Percentiles rank a stretch among this genome's conserved stretches.
phyloP scores from a whole-genome alignment of 306 rosid species.

The Rosa multiflora region DNA sequence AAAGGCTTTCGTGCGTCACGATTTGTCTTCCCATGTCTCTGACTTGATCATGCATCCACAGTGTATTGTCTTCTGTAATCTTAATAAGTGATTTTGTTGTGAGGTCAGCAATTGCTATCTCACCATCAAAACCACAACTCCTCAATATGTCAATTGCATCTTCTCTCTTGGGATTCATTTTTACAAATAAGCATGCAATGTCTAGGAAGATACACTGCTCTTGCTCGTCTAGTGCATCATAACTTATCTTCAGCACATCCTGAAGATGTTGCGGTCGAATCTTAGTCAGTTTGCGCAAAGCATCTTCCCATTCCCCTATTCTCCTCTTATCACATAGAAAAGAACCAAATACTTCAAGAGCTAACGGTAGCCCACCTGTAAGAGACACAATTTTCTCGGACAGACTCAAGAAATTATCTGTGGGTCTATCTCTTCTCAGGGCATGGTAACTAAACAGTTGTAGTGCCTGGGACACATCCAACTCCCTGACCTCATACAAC shows the following conservation, averaged over 20 bases:
- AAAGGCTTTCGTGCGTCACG: constrained; percentile 31
- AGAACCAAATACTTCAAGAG: constrained; percentile 70
- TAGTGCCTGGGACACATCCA: constrained; percentile 33
- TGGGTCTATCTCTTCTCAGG: constrained; percentile 40
- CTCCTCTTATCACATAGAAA: constrained; percentile 47
- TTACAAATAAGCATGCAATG: constrained; percentile 54
- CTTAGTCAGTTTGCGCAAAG: constrained; percentile 33
- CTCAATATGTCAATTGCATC: constrained; percentile 48
- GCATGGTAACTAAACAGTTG: constrained; percentile 63
- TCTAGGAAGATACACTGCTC: constrained; percentile 56
- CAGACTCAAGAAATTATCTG: constrained; percentile 4
- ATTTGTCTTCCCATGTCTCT: constrained; percentile 75
- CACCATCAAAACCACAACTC: constrained; percentile 60
- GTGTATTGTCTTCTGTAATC: constrained; percentile 25
- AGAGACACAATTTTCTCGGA: constrained; percentile 47
- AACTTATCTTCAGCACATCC: constrained; percentile 62
- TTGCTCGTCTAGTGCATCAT: constrained; percentile 43
- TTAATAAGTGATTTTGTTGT: constrained; percentile 52
- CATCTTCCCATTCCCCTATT: constrained; percentile 53
- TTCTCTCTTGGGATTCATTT: constrained; percentile 42
- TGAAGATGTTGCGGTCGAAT: constrained; percentile 50
- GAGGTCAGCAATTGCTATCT: constrained; percentile 39
- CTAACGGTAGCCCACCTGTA: constrained; percentile 64
- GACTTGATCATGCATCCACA: constrained; percentile 73
- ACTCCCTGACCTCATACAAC: constrained; percentile 45